Conservation (phyloP, 148 eudicot species). For the Silene conica region DNA sequence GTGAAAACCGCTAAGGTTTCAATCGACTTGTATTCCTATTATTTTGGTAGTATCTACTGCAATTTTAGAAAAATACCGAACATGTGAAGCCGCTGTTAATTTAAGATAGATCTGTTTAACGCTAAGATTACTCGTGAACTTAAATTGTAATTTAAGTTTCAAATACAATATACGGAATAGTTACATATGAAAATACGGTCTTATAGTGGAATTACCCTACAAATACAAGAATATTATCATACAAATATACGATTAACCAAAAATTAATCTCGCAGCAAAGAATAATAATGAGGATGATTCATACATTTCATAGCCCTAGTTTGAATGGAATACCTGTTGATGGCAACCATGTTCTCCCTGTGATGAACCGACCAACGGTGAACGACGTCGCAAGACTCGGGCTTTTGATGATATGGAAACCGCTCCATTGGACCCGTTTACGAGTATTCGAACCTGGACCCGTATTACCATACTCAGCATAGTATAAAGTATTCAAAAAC, state of each 20-base stretch:
- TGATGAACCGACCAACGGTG: conserved; percentile 43
- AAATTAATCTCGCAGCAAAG: conserved; percentile 14
- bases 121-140: too few relatives aligned
- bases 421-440: conserved; percentile 56
- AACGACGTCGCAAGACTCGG: conserved; percentile 27
- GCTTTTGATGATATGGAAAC: conserved; percentile 36
- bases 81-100: too few relatives aligned
- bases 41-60: too few relatives aligned
- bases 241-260: conserved; percentile 17
- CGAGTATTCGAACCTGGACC: conserved; percentile 46
- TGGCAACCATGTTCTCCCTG: conserved; percentile 63
- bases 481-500: conserved; percentile 39
- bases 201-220: not conserved
- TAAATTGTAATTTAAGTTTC: too few relatives aligned
- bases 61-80: too few relatives aligned
- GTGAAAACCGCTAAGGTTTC: too few relatives aligned
- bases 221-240: not conserved
- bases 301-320: conserved; percentile 44
- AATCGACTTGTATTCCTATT: too few relatives aligned
- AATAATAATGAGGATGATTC: conserved; percentile 5
- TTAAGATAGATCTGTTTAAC: too few relatives aligned
- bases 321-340: conserved; percentile 54
- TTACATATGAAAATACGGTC: too few relatives aligned
- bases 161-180: too few relatives aligned
- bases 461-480: conserved; percentile 48